Evolutionary conservation across 1,284 basidiomycete species (phyloP), one percentile per base, ranked within the genome.

Genomic region (Clitocybe nebularis): DNA sequence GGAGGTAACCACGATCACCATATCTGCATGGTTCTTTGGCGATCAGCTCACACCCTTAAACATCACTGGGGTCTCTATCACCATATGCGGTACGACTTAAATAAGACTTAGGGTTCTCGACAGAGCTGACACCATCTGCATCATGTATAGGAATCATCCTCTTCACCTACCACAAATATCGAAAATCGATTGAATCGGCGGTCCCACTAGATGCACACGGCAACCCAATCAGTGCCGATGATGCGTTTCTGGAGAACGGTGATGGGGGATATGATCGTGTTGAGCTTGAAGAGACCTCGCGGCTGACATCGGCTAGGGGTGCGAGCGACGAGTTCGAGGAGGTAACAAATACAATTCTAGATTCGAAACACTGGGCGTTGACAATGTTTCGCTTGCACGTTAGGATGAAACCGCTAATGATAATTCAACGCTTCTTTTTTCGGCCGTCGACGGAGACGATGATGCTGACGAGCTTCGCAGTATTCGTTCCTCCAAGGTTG

Each of bases 31-130:
- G 81, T 77, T 94, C 45, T 99, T 97, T 62, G 91, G 90, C 33
- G 95, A 99, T 67, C 74, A 87, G 57, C 72, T 99, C 45, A 96
- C 93, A 3, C 84, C 87, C 32, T 75, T 98, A 48, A 99, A 99
- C 60, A 81, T 95, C 49, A 81, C 84, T 39, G 95, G 95, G 34
- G 85, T 94, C 24, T 81, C 74, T 17, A 86, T 98, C 52, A 95
- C 94, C 8, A 72, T 93, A 45, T 79, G 79, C 51, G 93, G 93
- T 90, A 57, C 45, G 58, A 54, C 19, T 33, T 42, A 24, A 41
- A 24, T 44, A 43, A 26, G n/a, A 25, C 4, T 16, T 23, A 17
- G 38, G 30, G 7, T 26, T 22, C 36, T 38, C 17, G 9, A 16
- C 19, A 19, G 28, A 14, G 9, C 46, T 54, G 45, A 54, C 47